A percentile compares a stretch with the other conserved stretches of the same genome.
phyloP scores from a whole-genome alignment of 768 basidiomycete species.

The Phylloporus arenicola region DNA sequence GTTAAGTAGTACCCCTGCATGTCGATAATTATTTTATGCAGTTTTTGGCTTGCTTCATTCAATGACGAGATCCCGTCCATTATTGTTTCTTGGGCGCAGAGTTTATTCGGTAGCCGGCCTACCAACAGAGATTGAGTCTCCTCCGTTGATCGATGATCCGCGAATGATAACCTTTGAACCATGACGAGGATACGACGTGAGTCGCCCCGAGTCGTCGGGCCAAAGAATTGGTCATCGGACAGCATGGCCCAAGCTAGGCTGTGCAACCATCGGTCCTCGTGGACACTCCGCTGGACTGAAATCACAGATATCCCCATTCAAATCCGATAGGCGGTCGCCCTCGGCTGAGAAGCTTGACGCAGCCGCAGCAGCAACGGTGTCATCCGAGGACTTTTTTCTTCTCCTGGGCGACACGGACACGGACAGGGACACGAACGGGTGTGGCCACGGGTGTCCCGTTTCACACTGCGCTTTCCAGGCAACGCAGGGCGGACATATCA shows the following conservation, averaged over 20 bases:
- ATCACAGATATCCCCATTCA: not conserved
- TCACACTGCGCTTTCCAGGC: not conserved
- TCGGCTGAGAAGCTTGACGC: not conserved
- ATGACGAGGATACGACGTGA: not conserved
- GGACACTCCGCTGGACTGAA: not conserved
- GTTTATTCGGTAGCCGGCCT: not conserved
- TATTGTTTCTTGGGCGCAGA: not conserved
- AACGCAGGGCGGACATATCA: not conserved
- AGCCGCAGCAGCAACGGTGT: not conserved
- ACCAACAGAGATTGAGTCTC: not conserved
- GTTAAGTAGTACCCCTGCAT: slow-evolving; percentile 14
- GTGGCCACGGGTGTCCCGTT: not conserved
- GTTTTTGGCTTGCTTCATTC: not conserved
- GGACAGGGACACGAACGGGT: not conserved
- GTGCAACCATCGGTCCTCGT: not conserved
- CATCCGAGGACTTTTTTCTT: not conserved
- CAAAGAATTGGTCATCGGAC: not conserved
- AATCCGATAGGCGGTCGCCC: not conserved
- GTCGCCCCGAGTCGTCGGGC: not conserved
- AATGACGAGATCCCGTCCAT: not conserved
- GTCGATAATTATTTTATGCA: slow-evolving; percentile 7
- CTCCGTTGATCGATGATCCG: not conserved
- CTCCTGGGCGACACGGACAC: not conserved
- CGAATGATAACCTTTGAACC: not conserved
- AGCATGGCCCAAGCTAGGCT: not conserved